phyloP scores from a whole-genome alignment of 1,284 basidiomycete genomes.

The Trichosporon asahii region DNA sequence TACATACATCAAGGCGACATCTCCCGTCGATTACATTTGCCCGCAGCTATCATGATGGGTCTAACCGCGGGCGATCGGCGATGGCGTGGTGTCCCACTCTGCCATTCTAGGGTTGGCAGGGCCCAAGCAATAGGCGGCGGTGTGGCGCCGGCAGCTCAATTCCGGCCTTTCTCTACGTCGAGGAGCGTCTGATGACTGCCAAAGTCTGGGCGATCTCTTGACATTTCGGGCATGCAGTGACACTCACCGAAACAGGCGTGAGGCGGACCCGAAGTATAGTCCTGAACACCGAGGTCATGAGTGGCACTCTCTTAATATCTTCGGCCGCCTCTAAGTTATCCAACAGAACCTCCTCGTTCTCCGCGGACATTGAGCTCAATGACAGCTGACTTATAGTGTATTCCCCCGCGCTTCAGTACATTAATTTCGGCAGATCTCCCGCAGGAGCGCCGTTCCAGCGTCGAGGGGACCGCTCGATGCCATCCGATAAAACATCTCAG shows the following conservation, averaged over 20 bases:
- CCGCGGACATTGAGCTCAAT: no score
- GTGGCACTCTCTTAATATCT: neutral
- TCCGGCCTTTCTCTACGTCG: neutral
- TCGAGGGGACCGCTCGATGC: no score
- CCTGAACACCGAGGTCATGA: neutral
- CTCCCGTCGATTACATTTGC: no score
- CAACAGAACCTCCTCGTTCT: no score
- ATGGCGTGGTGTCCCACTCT: neutral
- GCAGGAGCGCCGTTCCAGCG: no score
- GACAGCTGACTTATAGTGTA: no score
- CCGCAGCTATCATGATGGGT: neutral
- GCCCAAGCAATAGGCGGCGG: no score
- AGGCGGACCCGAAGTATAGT: neutral
- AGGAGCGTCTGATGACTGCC: no score
- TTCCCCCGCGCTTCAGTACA: no score
- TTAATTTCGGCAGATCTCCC: no score
- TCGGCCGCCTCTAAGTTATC: neutral
- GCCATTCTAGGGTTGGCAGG: neutral
- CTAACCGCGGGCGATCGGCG: neutral
- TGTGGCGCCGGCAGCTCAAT: neutral
- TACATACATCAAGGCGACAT: neutral
- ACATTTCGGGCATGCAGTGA: neutral
- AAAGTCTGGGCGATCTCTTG: no score
- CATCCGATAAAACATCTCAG: no score
- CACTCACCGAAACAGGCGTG: neutral